A percentile compares a stretch with the other conserved stretches of the same genome.
Evolutionary conservation across 371 early-diverging fungal genomes (phyloP).

Genomic region (Apophysomyces sp.): DNA sequence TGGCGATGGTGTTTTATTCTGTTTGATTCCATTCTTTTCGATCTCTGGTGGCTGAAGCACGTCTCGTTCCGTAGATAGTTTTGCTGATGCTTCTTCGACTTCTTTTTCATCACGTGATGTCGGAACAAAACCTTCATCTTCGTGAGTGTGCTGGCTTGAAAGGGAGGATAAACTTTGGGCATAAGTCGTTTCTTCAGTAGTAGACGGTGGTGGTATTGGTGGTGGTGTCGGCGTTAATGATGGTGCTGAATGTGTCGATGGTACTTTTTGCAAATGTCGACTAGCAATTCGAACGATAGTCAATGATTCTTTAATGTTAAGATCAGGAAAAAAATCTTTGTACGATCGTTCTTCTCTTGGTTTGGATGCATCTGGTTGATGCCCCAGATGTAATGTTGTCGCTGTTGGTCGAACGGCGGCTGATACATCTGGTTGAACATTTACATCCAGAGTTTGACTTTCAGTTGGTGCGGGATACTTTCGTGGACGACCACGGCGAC

Average conservation of each 20-base stretch:
- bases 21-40: not conserved
- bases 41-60: not conserved
- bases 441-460: not conserved
- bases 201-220: not conserved
- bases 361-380: conserved; percentile 7
- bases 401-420: conserved; percentile 1
- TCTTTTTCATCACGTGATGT: not conserved
- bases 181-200: not conserved
- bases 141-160: not conserved
- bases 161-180: not conserved
- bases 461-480: conserved; percentile 3
- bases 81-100: not conserved
- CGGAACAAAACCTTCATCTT: not conserved
- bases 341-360: conserved; percentile 87
- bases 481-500: conserved; percentile 16
- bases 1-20: not conserved
- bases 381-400: conserved; percentile 1
- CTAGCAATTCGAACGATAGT: conserved; percentile 29
- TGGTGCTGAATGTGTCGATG: not conserved
- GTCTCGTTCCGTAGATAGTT: not conserved
- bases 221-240: not conserved
- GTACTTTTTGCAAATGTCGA: not conserved
- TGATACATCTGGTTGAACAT: not conserved
- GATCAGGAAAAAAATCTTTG: conserved; percentile 79
- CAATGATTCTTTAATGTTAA: conserved; percentile 58